Conservation (phyloP, 1,284 basidiomycete genomes). For the Cutaneotrichosporon sp. region DNA sequence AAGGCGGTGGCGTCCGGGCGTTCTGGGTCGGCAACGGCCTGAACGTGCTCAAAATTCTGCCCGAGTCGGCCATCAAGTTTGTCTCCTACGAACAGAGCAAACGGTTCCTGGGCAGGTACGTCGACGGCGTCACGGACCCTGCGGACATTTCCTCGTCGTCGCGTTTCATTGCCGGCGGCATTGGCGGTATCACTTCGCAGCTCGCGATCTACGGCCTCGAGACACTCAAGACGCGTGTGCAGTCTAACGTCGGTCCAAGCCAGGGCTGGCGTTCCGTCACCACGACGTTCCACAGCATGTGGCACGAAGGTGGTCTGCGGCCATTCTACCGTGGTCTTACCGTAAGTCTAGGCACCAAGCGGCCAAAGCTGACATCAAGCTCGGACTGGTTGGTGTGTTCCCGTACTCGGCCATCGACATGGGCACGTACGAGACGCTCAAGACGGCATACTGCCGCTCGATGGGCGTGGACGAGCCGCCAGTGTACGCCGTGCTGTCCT, state of each 20-base stretch:
- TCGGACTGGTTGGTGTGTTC: conserved; percentile 83
- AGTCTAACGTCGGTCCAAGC: conserved; percentile 63
- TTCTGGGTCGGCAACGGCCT: conserved; percentile 78
- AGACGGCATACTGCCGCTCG: conserved; percentile 72
- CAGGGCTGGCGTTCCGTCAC: conserved; percentile 60
- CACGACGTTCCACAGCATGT: conserved; percentile 63
- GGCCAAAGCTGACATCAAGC: conserved; percentile 51
- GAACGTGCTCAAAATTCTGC: conserved; percentile 78
- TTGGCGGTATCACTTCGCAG: conserved; percentile 92
- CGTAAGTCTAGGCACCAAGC: conserved; percentile 53
- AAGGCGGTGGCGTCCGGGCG: conserved; percentile 74
- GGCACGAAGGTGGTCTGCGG: conserved; percentile 66
- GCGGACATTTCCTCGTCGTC: conserved; percentile 85
- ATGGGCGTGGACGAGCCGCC: conserved; percentile 77
- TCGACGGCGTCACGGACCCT: conserved; percentile 82
- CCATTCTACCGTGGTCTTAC: conserved; percentile 88
- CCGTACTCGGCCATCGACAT: conserved; percentile 87
- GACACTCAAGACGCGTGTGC: conserved; percentile 77
- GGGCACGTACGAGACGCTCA: conserved; percentile 89
- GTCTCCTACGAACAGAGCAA: conserved; percentile 92
- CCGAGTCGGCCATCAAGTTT: conserved; percentile 98
- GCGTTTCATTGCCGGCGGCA: conserved; percentile 89
- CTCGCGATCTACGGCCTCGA: conserved; percentile 54
- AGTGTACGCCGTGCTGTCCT: conserved; percentile 72
- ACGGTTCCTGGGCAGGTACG: conserved; percentile 86